A percentile compares a stretch with the other conserved stretches of the same genome.
These are phyloP conservation scores for Cladorrhinum sp. DNA, from an alignment of 2,329 filamentous ascomycete species.

Conservation along the genomic window DNA sequence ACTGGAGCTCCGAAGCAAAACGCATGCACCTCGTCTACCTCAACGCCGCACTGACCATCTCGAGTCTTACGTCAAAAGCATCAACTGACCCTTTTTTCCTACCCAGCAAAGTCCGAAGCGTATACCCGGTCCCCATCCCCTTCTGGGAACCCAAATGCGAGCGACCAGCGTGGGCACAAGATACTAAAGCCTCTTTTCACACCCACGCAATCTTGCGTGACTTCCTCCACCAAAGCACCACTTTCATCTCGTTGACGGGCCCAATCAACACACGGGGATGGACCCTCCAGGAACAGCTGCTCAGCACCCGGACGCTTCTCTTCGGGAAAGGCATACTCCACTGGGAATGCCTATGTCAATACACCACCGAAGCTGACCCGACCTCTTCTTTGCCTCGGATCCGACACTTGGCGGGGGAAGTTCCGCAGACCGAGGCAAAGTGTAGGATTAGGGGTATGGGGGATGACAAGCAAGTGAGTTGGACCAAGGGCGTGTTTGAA, in stretches of 20 bases:
- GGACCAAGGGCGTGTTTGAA: not conserved
- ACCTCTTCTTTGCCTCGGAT: not conserved
- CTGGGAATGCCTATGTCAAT: constrained; percentile 2
- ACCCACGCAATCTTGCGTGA: not conserved
- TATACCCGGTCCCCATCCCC: not conserved
- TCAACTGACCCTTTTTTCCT: not conserved
- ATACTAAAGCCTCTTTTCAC: no score
- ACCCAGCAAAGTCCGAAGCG: not conserved
- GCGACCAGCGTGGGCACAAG: not conserved
- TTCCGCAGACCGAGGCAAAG: not conserved
- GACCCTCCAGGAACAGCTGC: constrained; percentile 13
- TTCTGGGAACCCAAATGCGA: not conserved
- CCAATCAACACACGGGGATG: constrained; percentile 5
- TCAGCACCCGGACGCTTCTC: constrained; percentile 4
- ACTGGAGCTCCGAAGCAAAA: not conserved
- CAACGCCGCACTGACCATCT: not conserved
- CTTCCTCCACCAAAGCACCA: not conserved
- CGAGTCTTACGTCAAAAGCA: not conserved
- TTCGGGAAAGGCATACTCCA: constrained; percentile 1
- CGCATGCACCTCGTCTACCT: not conserved
- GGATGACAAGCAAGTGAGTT: not conserved
- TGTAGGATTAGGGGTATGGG: not conserved
- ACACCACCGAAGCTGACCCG: not conserved
- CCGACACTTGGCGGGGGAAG: not conserved
- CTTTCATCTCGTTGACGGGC: not conserved